Evolutionary conservation across 345 rosid species (phyloP).

Genomic region (Hypericum perforatum): DNA sequence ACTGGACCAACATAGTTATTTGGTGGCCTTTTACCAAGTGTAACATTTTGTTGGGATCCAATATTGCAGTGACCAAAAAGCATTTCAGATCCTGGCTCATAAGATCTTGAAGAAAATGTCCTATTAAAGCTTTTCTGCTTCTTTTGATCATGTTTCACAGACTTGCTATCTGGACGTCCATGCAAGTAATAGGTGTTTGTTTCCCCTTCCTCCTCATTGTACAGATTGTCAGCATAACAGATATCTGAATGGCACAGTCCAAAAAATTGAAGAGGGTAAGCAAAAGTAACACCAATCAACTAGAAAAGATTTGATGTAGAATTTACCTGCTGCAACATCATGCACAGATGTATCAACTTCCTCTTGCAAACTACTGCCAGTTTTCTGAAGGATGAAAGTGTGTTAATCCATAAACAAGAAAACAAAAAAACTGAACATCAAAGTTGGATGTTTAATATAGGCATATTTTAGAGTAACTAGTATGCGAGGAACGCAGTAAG

Average conservation of each 20-base stretch:
- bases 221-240: constrained; percentile 44
- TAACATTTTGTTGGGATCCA: constrained; percentile 38
- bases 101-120: constrained; percentile 42
- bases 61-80: constrained; percentile 36
- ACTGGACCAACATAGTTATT: constrained; percentile 54
- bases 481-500: too few species aligned
- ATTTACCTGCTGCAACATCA: constrained; percentile 65
- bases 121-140: constrained; percentile 48
- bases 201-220: constrained; percentile 87
- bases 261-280: constrained; percentile 10
- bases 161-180: constrained; percentile 41
- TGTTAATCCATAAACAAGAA: not conserved
- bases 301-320: constrained; percentile 3
- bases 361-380: constrained; percentile 68
- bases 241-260: constrained; percentile 37
- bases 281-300: constrained; percentile 7
- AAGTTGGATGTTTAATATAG: not conserved
- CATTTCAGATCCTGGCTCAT: constrained; percentile 52
- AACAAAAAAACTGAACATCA: constrained; percentile 6
- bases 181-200: constrained; percentile 60
- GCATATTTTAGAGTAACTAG: too few species aligned
- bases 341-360: constrained; percentile 71
- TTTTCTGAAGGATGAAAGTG: constrained; percentile 34
- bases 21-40: constrained; percentile 60
- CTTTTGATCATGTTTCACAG: constrained; percentile 47